A percentile compares a stretch with the other conserved stretches of the same genome.
phyloP scores from a whole-genome alignment of 2,329 filamentous ascomycete genomes.

The Aspergillus eucalypticola region DNA sequence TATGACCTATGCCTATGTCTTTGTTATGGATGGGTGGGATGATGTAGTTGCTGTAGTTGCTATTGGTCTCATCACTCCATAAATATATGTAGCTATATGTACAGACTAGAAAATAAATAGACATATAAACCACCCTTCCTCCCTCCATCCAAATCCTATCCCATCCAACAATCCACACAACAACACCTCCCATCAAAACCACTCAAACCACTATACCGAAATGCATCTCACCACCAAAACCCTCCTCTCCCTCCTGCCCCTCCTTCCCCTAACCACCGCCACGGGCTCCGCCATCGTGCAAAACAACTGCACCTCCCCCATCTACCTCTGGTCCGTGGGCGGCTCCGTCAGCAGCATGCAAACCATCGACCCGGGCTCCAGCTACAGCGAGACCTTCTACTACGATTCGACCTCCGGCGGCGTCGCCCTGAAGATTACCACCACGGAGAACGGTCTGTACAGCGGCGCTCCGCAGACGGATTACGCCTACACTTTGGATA shows the following conservation, averaged over 20 bases:
- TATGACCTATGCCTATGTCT: too few species aligned
- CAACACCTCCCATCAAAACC: too few species aligned
- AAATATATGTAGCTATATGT: too few species aligned
- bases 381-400: constrained; percentile 39
- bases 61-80: too few species aligned
- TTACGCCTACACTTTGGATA: constrained; percentile 44
- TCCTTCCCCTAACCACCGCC: constrained; percentile 35
- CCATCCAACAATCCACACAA: background rate
- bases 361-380: constrained; percentile 32
- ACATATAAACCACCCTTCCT: too few species aligned
- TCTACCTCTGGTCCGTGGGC: constrained; percentile 45
- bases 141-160: background rate
- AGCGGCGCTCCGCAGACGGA: constrained; percentile 40
- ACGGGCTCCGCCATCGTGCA: constrained; percentile 41
- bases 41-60: too few species aligned
- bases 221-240: constrained; percentile 37
- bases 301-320: constrained; percentile 39
- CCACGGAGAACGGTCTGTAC: constrained; percentile 36
- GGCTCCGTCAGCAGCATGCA: constrained; percentile 32
- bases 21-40: too few species aligned
- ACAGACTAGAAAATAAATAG: too few species aligned
- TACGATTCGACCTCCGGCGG: constrained; percentile 42
- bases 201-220: constrained; percentile 10
- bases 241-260: constrained; percentile 31
- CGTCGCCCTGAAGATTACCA: constrained; percentile 46